A percentile compares a stretch with the other conserved stretches of the same genome.
These are phyloP conservation scores for Solanum pennellii DNA, from an alignment of 257 asterid species.

Conservation along the genomic window DNA sequence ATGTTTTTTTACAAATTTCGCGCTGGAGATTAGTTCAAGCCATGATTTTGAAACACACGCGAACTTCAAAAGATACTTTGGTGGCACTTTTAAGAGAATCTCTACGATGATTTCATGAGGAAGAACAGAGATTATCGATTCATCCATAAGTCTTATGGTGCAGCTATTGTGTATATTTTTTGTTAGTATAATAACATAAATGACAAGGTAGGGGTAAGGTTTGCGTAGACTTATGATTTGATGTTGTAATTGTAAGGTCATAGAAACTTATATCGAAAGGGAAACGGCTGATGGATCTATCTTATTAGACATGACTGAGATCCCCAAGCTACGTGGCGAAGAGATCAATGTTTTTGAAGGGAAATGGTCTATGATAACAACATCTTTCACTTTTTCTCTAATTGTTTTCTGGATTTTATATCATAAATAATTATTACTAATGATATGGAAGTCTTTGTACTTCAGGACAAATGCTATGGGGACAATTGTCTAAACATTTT, in stretches of 20 bases:
- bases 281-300: not conserved
- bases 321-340: not conserved
- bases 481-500: too few relatives aligned
- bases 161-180: not conserved
- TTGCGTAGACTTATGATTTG: not conserved
- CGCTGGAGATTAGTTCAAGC: not conserved
- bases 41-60: not conserved
- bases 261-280: not conserved
- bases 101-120: not conserved
- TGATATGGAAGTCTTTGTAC: too few relatives aligned
- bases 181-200: not conserved
- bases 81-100: not conserved
- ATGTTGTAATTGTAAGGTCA: too few relatives aligned
- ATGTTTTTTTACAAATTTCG: not conserved
- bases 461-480: too few relatives aligned
- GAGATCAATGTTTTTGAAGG: not conserved
- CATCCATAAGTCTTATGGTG: not conserved
- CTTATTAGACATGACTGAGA: not conserved
- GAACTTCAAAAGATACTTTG: not conserved
- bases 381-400: too few relatives aligned
- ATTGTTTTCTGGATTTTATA: too few relatives aligned
- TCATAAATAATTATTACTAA: too few relatives aligned
- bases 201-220: not conserved
- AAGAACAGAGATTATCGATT: not conserved
- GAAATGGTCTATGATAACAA: too few relatives aligned